Percentiles rank a stretch among this genome's conserved stretches.
These are phyloP conservation scores for Eimeria acervulina DNA, from an alignment of 169 alveolate species.

Conservation along the genomic window DNA sequence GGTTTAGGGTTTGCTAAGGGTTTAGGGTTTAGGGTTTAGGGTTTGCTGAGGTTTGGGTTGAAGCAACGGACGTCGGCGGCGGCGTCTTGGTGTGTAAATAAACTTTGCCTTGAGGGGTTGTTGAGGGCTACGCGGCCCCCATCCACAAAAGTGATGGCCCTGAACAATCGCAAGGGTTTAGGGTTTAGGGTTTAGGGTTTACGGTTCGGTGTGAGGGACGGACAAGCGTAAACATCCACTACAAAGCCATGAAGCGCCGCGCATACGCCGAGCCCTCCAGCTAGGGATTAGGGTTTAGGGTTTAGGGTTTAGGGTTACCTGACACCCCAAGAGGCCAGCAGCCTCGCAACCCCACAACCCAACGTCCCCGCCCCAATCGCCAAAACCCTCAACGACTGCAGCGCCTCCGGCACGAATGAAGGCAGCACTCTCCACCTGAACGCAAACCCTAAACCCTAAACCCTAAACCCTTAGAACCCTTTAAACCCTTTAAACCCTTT, in stretches of 20 bases:
- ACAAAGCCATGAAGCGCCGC: background rate
- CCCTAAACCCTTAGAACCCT: background rate
- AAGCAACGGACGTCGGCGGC: conserved; percentile 86
- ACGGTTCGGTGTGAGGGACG: background rate
- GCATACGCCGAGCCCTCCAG: background rate
- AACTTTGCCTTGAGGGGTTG: conserved; percentile 96
- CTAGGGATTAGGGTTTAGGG: background rate
- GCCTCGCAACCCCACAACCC: conserved; percentile 94
- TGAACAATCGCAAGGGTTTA: background rate
- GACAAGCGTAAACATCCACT: background rate
- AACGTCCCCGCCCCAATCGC: conserved; percentile 95
- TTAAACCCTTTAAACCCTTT: background rate
- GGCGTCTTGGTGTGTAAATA: conserved; percentile 95
- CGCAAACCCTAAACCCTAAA: background rate
- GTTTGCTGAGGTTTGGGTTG: background rate
- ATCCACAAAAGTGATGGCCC: conserved; percentile 96
- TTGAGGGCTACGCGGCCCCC: conserved; percentile 92
- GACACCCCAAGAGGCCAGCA: conserved; percentile 97
- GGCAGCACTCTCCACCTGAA: conserved; percentile 96
- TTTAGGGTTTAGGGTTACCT: conserved; percentile 70
- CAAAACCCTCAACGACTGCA: conserved; percentile 89
- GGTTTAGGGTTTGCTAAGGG: background rate
- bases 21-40: no score
- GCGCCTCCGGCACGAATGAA: conserved; percentile 88
- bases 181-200: conserved; percentile 22